These are phyloP conservation scores for Moesziomyces sp. DNA, from an alignment of 1,284 basidiomycete species.

Conservation along the genomic window DNA sequence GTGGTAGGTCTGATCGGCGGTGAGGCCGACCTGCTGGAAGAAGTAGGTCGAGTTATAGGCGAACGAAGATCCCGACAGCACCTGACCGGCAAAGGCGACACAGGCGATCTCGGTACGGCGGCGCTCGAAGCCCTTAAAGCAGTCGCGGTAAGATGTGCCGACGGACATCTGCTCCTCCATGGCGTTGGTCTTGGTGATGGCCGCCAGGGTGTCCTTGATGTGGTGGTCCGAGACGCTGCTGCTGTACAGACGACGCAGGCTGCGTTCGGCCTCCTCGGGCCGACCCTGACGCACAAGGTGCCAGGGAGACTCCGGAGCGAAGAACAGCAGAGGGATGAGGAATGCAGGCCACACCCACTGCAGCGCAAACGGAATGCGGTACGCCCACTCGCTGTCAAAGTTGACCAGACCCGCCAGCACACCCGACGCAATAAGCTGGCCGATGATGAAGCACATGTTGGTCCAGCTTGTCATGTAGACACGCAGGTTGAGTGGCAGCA, in stretches of 20 bases:
- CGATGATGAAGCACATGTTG: constrained; percentile 70
- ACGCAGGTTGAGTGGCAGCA: constrained; percentile 70
- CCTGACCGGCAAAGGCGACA: constrained; percentile 63
- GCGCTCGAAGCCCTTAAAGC: constrained; percentile 69
- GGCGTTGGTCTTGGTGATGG: constrained; percentile 69
- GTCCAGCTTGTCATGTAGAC: constrained; percentile 70
- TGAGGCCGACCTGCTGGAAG: constrained; percentile 69
- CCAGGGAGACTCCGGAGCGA: constrained; percentile 68
- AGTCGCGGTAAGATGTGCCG: constrained; percentile 69
- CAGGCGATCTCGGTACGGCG: constrained; percentile 69
- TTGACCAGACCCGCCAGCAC: constrained; percentile 67
- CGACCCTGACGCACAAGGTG: constrained; percentile 70
- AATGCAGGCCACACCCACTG: constrained; percentile 68
- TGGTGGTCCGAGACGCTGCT: constrained; percentile 14
- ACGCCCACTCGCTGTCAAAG: constrained; percentile 64
- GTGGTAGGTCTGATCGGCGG: constrained; percentile 64
- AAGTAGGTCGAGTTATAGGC: constrained; percentile 66
- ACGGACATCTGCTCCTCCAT: constrained; percentile 64
- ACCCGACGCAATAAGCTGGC: constrained; percentile 67
- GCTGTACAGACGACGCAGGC: too few relatives aligned
- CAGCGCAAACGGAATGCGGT: constrained; percentile 67
- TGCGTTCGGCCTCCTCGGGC: constrained; percentile 69
- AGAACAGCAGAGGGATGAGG: constrained; percentile 53
- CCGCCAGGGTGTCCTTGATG: constrained; percentile 58
- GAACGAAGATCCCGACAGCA: constrained; percentile 59